Percentiles rank a stretch among this genome's conserved stretches.
Conservation (phyloP, 257 asterid genomes). For the Ilex aquifolium region DNA sequence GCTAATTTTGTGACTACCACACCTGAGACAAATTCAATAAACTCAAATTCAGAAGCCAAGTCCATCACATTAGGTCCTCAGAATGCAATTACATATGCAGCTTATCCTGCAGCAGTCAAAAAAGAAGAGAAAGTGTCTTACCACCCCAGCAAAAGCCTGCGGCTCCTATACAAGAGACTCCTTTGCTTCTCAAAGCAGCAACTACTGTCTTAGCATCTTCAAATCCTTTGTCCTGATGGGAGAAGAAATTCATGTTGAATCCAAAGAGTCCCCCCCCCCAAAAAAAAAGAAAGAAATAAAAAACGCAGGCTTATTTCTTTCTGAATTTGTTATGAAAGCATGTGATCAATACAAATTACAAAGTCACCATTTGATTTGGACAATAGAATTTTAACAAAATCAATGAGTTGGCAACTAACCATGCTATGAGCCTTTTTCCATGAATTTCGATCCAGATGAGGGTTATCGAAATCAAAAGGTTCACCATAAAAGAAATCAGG, state of each 20-base stretch:
- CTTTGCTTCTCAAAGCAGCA: constrained; percentile 45
- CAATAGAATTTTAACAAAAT: no score
- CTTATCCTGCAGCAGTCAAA: not conserved
- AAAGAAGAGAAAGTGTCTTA: constrained; percentile 2
- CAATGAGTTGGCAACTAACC: no score
- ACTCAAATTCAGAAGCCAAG: not conserved
- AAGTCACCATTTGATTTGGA: no score
- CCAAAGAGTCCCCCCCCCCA: not conserved
- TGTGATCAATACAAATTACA: no score
- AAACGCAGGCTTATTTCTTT: not conserved
- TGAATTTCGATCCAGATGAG: no score
- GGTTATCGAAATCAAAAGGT: no score
- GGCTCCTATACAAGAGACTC: constrained; percentile 50
- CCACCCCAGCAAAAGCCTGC: constrained; percentile 94
- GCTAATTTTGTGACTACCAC: constrained; percentile 42
- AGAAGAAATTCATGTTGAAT: not conserved
- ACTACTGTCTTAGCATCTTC: constrained; percentile 56
- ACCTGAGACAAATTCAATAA: constrained; percentile 25
- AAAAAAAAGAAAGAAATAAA: no score
- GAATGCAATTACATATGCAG: not conserved
- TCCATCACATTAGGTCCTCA: not conserved
- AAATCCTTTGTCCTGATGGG: constrained; percentile 44
- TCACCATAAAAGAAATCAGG: no score
- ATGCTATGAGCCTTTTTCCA: no score
- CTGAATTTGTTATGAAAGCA: no score